Evolutionary conservation across 305 asterid genomes (phyloP), one percentile per base, ranked within the genome.

Genomic region (Fraxinus nigra): DNA sequence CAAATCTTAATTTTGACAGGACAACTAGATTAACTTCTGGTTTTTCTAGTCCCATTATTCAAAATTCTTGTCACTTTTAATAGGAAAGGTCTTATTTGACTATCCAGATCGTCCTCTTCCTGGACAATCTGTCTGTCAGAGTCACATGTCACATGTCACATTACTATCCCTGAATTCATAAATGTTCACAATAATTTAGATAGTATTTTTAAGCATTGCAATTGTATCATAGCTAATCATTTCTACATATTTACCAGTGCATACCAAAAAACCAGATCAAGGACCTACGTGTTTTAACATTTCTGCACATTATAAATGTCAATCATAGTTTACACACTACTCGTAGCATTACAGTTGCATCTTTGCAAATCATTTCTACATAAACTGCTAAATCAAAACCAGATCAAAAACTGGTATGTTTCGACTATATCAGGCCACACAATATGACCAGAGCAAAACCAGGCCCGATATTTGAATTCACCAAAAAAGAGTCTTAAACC

Each of bases 371-470:
- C 76, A 69, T 28, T 69, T 28, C 75, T 14, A 13, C 40, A 14
- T 69, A 69, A 30, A 69, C 10, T 11, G 24, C 40, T 69, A 69
- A 28, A 69, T 32, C 20, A 13, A 28, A 32, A 69, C 38, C 10
- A 65, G 73, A 65, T 65, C 2, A 69, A 69, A 28, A 69, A 30
- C 75, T 28, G 38, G 40, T 30, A 7, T 28, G 40, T 14, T 28
- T 69, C 11, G 10, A 28, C 38, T 14, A 69, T 30, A 69, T 69
- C 22, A 32, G 35, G 75, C 75, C 43, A 28, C 75, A 30, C 38
- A 69, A 69, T 69, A 13, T 77, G 48, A 77, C 48, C 74, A 79
- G 48, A 79, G 28, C 22, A 30, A 69, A 56, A 33, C 82, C 76
- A 63, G 51, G 70, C 80, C 78, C 61, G 78, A 37, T 43, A 51